Percentiles rank a stretch among this genome's conserved stretches.
Evolutionary conservation across 2,329 filamentous ascomycete species (phyloP).

Genomic region (Pseudopyricularia cyperi): DNA sequence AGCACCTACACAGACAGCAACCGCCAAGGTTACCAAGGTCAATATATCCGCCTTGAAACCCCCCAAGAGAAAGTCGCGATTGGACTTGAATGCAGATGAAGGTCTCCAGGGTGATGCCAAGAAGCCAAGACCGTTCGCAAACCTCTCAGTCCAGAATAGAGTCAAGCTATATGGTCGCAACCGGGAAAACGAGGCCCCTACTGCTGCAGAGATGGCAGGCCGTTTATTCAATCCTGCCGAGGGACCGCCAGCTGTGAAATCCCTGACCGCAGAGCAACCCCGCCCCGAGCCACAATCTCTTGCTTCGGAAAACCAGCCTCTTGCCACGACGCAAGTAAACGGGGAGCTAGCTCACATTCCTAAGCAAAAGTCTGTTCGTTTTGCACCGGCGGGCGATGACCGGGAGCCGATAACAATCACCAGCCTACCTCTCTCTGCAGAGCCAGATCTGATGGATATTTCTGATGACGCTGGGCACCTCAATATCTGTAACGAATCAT

Average conservation of each 20-base stretch:
- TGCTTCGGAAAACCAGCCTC: neutral
- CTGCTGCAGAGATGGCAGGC: neutral
- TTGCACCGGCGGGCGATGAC: slow-evolving; percentile 7
- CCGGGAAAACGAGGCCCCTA: neutral
- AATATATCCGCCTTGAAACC: neutral
- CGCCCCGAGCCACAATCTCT: neutral
- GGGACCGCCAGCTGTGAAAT: neutral
- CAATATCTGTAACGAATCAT: neutral
- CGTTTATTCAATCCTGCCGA: neutral
- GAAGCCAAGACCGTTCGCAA: slow-evolving; percentile 10
- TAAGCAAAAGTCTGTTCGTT: slow-evolving; percentile 23
- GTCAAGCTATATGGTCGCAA: neutral
- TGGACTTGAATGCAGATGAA: neutral
- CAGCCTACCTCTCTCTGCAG: neutral
- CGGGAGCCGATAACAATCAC: neutral
- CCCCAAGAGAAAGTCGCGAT: neutral
- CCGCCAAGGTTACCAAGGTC: neutral
- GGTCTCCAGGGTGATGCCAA: slow-evolving; percentile 5
- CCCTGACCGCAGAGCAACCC: neutral
- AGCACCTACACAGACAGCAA: neutral
- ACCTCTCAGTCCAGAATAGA: neutral
- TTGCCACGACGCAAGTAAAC: neutral
- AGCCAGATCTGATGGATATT: neutral
- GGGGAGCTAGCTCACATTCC: neutral
- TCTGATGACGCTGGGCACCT: neutral